These are phyloP conservation scores for Lachnellula cervina DNA, from an alignment of 2,329 filamentous ascomycete genomes.

Conservation along the genomic window DNA sequence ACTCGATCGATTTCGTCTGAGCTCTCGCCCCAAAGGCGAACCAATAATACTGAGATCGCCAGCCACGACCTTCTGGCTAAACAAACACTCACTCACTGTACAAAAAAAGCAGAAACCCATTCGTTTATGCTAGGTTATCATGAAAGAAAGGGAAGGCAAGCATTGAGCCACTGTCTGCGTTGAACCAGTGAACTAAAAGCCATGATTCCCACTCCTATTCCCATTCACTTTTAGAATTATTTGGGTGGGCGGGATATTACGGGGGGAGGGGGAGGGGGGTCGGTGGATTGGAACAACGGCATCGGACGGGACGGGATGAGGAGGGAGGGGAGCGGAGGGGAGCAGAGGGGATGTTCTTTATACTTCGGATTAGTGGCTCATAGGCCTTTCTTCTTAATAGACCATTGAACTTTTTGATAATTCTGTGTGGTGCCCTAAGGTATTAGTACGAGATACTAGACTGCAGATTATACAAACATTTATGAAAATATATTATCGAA, in stretches of 20 bases:
- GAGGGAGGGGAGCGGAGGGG: background rate
- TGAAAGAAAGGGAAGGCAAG: background rate
- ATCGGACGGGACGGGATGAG: background rate
- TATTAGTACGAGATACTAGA: background rate
- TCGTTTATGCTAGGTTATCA: background rate
- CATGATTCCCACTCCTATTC: background rate
- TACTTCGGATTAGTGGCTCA: background rate
- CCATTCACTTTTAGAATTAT: no score
- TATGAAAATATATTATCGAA: no score
- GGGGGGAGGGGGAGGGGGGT: no score
- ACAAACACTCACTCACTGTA: background rate
- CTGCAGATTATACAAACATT: no score
- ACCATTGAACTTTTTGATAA: background rate
- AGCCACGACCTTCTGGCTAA: background rate
- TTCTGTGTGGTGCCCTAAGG: background rate
- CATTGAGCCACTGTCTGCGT: background rate
- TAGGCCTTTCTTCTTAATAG: background rate
- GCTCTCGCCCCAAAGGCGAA: background rate
- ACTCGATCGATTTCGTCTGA: conserved; percentile 43
- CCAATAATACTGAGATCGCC: no score
- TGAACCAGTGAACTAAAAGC: background rate
- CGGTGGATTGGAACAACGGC: no score
- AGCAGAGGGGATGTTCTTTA: background rate
- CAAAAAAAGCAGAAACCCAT: background rate
- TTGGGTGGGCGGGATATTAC: no score